These are phyloP conservation scores for Penicillium herquei DNA, from an alignment of 495 filamentous ascomycete genomes.

Conservation along the genomic window DNA sequence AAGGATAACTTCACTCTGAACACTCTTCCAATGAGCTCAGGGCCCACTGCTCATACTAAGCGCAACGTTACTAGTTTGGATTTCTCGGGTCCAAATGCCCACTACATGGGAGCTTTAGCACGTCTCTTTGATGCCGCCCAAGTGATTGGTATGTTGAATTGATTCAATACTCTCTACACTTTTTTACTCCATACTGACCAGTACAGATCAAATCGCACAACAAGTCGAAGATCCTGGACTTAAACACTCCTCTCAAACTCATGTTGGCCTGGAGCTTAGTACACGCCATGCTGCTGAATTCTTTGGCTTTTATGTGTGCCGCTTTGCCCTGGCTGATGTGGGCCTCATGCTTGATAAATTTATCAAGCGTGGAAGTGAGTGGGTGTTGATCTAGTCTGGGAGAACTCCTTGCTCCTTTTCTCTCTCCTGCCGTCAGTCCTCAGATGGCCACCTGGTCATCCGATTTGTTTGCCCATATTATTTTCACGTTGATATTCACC, in stretches of 20 bases:
- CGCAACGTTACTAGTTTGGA: slow-evolving; percentile 66
- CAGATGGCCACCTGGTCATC: background rate
- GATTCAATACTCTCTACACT: background rate
- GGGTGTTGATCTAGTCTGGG: slow-evolving; percentile 63
- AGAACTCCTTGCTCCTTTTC: background rate
- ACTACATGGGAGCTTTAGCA: slow-evolving; percentile 89
- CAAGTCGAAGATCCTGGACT: slow-evolving; percentile 93
- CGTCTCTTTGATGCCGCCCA: slow-evolving; percentile 93
- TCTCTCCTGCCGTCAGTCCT: background rate
- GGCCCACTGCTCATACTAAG: slow-evolving; percentile 59
- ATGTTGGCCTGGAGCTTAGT: slow-evolving; percentile 90
- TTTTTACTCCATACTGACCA: slow-evolving; percentile 15
- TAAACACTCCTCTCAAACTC: slow-evolving; percentile 76
- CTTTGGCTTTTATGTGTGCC: slow-evolving; percentile 94
- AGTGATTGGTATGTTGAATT: slow-evolving; percentile 72
- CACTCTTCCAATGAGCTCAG: slow-evolving; percentile 78
- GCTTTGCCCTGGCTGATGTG: slow-evolving; percentile 86
- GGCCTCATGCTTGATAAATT: slow-evolving; percentile 91
- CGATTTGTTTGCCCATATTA: slow-evolving; percentile 15
- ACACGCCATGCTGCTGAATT: slow-evolving; percentile 95
- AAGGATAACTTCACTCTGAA: slow-evolving; percentile 64
- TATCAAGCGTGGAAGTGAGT: slow-evolving; percentile 92
- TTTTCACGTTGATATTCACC: slow-evolving; percentile 25
- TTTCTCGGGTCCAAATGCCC: slow-evolving; percentile 79
- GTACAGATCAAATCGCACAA: slow-evolving; percentile 86